Evolutionary conservation across 2,329 filamentous ascomycete species (phyloP), one percentile per base, ranked within the genome.

Genomic region (Fonsecaea pugnacius): DNA sequence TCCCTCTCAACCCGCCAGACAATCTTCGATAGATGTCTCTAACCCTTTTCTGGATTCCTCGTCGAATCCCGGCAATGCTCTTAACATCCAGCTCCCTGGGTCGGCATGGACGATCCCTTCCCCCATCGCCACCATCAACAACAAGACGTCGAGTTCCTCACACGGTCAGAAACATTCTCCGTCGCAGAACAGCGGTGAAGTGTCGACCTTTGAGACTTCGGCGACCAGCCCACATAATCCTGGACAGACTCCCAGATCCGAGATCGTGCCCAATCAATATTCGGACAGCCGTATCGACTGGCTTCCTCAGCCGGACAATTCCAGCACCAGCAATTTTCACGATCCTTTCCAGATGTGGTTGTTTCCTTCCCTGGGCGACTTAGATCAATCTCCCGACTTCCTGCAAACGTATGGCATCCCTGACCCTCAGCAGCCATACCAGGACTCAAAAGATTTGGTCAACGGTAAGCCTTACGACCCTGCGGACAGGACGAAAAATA

Each of bases 311-410:
- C 16, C 57, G 14, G 63, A 69, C 58, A 40, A 59, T 27, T 8
- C 65, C 14, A 58, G 55, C 56, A 54, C 63, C 32, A 60, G 52
- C 43, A 65, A 69, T 30, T 67, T 69, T 33, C 65, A 69, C 38
- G 67, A 69, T 50, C 67, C 67, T 33, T 69, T 69, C 24, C 67
- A 69, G 63, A 67, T 69, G 67, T 69, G 67, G 67, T 33, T 69
- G 33, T 67, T 69, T 46, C 67, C 67, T 36, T 69, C 67, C 4
- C 38, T 69, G 16, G 67, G 65, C 14, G 67, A 69, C 21, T 61
- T 67, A 12, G 67, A 69, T 35, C 62, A 67, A 24, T 67, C 67
- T 32, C 67, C 67, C 8, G 67, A 69, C 36, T 65, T 66, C 55
- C 46, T 67, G 8, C 65, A 67, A 50, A 64, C 63, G 16, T 69